These are phyloP conservation scores for Prosopis cineraria DNA, from an alignment of 306 rosid genomes.

Conservation along the genomic window DNA sequence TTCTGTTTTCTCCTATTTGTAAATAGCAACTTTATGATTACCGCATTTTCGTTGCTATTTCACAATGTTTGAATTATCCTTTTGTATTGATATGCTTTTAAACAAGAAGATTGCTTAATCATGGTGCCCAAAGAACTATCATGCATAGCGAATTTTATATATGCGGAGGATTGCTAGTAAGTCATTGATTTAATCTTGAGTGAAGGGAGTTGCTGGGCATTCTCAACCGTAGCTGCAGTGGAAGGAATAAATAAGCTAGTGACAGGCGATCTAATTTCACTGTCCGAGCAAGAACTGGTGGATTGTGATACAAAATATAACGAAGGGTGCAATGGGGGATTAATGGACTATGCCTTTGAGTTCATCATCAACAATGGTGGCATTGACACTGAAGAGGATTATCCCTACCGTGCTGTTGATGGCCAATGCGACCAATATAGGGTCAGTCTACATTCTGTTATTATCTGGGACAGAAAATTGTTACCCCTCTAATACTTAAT, in stretches of 20 bases:
- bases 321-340: conserved; percentile 92
- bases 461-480: background rate
- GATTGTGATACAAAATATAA: conserved; percentile 85
- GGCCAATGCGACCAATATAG: conserved; percentile 63
- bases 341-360: conserved; percentile 88
- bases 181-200: background rate
- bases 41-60: background rate
- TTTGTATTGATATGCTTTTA: background rate
- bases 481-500: background rate
- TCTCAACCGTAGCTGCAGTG: conserved; percentile 72
- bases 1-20: background rate
- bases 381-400: conserved; percentile 86
- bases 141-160: background rate
- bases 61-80: background rate
- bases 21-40: background rate
- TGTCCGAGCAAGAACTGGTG: conserved; percentile 94
- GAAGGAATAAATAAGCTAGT: conserved; percentile 87
- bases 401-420: conserved; percentile 71
- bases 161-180: background rate
- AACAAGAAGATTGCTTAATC: background rate
- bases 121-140: background rate
- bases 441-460: conserved; percentile 42
- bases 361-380: conserved; percentile 93
- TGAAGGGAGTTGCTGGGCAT: conserved; percentile 99
- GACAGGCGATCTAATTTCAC: conserved; percentile 73